Conservation (phyloP, 1,139 yeast species). For the Saccharomyces pastorianus region DNA sequence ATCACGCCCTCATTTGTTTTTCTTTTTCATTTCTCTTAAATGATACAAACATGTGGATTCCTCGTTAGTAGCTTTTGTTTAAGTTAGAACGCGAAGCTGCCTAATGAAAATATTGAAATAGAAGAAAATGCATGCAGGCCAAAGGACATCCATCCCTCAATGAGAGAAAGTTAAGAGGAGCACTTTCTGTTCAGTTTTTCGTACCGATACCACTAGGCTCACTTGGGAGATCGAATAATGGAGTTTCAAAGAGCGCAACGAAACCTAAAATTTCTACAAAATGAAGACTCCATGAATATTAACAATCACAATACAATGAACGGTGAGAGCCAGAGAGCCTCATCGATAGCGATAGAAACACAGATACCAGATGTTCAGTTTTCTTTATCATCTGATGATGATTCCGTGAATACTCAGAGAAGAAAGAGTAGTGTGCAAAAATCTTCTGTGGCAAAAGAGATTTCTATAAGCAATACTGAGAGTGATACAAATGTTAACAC, state of each 20-base stretch:
- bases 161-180: background rate
- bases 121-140: background rate
- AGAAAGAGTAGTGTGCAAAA: background rate
- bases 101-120: background rate
- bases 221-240: slow-evolving; percentile 3
- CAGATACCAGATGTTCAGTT: background rate
- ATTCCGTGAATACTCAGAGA: background rate
- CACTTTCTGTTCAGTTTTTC: background rate
- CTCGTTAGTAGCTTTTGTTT: background rate
- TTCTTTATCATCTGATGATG: slow-evolving; percentile 2
- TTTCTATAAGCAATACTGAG: background rate
- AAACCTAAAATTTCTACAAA: slow-evolving; percentile 4
- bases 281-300: background rate
- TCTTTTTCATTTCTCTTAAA: background rate
- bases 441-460: background rate
- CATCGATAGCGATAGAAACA: background rate
- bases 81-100: background rate
- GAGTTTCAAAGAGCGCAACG: slow-evolving; percentile 11
- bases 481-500: background rate
- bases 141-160: no score
- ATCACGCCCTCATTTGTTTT: background rate
- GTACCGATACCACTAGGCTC: background rate
- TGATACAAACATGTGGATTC: background rate
- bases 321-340: background rate
- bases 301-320: background rate